Percentiles rank a stretch among this genome's conserved stretches.
phyloP scores from a whole-genome alignment of 2,329 filamentous ascomycete genomes.

The Colletotrichum higginsianum region DNA sequence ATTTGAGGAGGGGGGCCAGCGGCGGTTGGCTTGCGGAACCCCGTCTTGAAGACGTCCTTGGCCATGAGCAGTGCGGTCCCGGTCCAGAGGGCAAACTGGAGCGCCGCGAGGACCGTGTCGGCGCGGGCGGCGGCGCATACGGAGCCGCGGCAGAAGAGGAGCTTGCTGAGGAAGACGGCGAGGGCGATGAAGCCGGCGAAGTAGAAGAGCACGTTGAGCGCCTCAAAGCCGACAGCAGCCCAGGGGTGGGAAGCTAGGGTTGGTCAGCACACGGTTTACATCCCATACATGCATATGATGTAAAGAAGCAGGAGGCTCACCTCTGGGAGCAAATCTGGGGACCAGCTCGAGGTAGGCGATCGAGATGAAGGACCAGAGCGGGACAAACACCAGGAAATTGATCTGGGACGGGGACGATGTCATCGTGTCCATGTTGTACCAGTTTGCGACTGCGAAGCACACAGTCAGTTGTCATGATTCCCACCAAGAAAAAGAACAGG shows the following conservation, averaged over 20 bases:
- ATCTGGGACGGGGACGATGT: slow-evolving; percentile 69
- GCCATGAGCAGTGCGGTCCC: slow-evolving; percentile 62
- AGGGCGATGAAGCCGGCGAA: slow-evolving; percentile 73
- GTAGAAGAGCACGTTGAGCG: slow-evolving; percentile 69
- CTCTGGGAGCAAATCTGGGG: slow-evolving; percentile 60
- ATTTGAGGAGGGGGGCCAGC: slow-evolving; percentile 43
- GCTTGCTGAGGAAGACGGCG: slow-evolving; percentile 67
- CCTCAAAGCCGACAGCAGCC: slow-evolving; percentile 64
- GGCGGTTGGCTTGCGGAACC: slow-evolving; percentile 51
- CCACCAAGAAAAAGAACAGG: background rate
- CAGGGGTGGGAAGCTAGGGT: slow-evolving; percentile 62
- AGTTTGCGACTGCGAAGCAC: slow-evolving; percentile 66
- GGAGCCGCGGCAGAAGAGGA: slow-evolving; percentile 70
- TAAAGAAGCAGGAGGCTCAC: slow-evolving; percentile 49
- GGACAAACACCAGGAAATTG: slow-evolving; percentile 71
- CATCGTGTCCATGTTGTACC: slow-evolving; percentile 71
- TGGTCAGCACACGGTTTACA: background rate
- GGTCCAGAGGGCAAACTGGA: slow-evolving; percentile 69
- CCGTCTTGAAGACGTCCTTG: slow-evolving; percentile 63
- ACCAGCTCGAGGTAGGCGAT: slow-evolving; percentile 67
- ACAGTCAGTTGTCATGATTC: slow-evolving; percentile 39
- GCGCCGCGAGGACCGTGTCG: slow-evolving; percentile 67
- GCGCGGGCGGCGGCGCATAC: slow-evolving; percentile 71
- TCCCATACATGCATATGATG: too few relatives aligned
- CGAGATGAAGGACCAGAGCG: slow-evolving; percentile 69